These are phyloP conservation scores for Lasiodiplodia theobromae DNA, from an alignment of 2,329 filamentous ascomycete genomes.

Conservation along the genomic window DNA sequence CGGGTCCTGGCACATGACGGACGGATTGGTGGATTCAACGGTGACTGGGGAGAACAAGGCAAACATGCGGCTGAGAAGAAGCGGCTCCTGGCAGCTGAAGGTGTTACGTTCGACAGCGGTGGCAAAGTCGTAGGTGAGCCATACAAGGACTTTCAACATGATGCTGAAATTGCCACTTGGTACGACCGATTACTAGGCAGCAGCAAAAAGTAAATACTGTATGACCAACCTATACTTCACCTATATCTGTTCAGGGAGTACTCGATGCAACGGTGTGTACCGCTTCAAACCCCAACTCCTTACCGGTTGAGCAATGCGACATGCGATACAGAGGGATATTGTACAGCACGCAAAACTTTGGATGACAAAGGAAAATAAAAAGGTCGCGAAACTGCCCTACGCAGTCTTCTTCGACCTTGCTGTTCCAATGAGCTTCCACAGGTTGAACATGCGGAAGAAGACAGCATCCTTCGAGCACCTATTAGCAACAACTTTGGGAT, in stretches of 20 bases:
- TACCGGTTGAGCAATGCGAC: background rate
- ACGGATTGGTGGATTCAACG: conserved; percentile 55
- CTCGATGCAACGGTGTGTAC: background rate
- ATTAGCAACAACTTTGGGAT: background rate
- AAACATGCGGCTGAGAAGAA: conserved; percentile 52
- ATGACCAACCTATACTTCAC: background rate
- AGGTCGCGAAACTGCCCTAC: background rate
- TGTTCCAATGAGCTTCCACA: conserved; percentile 55
- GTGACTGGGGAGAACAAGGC: conserved; percentile 56
- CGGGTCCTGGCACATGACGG: conserved; percentile 44
- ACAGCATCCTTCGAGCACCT: conserved; percentile 46
- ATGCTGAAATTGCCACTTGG: background rate
- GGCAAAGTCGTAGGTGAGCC: conserved; percentile 51
- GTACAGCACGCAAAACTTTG: background rate
- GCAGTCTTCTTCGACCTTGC: conserved; percentile 43
- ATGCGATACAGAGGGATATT: background rate
- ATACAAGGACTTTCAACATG: background rate
- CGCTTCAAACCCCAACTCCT: background rate
- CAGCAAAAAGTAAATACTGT: background rate
- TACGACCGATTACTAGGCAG: background rate
- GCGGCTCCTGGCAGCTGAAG: conserved; percentile 51
- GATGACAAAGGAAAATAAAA: background rate
- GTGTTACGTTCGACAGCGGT: conserved; percentile 53
- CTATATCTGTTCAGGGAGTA: background rate
- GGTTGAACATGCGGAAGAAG: conserved; percentile 61